phyloP scores from a whole-genome alignment of 192 early-diverging fungal species.

The Umbelopsis sp. region DNA sequence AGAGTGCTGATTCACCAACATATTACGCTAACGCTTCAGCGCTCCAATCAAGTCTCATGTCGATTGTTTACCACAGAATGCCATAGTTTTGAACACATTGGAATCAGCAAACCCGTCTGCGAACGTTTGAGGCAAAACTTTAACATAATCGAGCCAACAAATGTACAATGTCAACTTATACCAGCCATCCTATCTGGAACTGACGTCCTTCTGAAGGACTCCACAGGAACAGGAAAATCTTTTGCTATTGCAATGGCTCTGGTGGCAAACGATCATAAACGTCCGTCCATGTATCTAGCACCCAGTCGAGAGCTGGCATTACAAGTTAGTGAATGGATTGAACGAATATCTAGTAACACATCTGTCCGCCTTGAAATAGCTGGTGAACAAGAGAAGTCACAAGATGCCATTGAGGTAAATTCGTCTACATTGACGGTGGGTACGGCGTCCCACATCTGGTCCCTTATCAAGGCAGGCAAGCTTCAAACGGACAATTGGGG shows the following conservation, averaged over 20 bases:
- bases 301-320: conserved; percentile 57
- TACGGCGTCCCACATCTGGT: neutral
- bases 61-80: neutral
- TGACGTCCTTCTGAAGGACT: conserved; percentile 53
- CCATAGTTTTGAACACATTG: neutral
- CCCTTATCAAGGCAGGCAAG: conserved; percentile 29
- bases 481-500: conserved; percentile 37
- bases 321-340: conserved; percentile 50
- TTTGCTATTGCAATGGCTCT: conserved; percentile 52
- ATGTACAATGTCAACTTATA: conserved; percentile 43
- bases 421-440: conserved; percentile 35
- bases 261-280: conserved; percentile 32
- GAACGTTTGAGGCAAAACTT: conserved; percentile 27
- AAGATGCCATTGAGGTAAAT: conserved; percentile 45
- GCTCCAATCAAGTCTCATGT: neutral
- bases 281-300: conserved; percentile 38
- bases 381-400: conserved; percentile 7
- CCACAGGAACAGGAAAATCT: conserved; percentile 58
- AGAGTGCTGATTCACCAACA: too few relatives aligned
- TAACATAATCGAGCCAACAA: conserved; percentile 42
- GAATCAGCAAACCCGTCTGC: conserved; percentile 21
- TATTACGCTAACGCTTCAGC: neutral
- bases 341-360: conserved; percentile 26
- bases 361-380: neutral
- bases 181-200: conserved; percentile 41